These are phyloP conservation scores for Russula abietina DNA, from an alignment of 768 basidiomycete genomes.

Conservation along the genomic window DNA sequence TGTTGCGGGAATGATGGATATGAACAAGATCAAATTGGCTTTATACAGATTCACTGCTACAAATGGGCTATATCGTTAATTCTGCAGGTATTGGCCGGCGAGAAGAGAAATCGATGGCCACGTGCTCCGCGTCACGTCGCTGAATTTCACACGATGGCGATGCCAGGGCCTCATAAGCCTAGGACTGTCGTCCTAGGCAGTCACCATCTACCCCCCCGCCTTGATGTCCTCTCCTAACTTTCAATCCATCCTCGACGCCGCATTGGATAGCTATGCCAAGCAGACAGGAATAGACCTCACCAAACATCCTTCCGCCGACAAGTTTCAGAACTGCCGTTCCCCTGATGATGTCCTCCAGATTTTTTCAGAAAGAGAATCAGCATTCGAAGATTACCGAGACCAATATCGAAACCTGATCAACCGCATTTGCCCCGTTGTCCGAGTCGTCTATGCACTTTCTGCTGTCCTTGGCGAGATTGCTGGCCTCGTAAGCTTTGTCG, in stretches of 20 bases:
- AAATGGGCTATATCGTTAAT: too few species aligned
- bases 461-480: not conserved
- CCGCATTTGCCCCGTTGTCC: not conserved
- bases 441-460: not conserved
- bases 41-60: not conserved
- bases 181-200: too few species aligned
- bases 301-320: not conserved
- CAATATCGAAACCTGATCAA: not conserved
- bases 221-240: not conserved
- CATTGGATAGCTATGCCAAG: not conserved
- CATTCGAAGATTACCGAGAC: not conserved
- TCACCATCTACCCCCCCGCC: too few species aligned
- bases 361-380: not conserved
- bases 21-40: not conserved
- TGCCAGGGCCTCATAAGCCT: too few species aligned
- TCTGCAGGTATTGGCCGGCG: too few species aligned
- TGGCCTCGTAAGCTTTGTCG: not conserved
- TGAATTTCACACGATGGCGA: too few species aligned
- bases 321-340: not conserved
- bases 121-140: too few species aligned
- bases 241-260: not conserved
- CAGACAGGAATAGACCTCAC: not conserved
- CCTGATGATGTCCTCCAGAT: not conserved
- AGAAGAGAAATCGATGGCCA: too few species aligned
- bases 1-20: not conserved